These are phyloP conservation scores for Leishmania lainsoni DNA, from an alignment of 208 protist genomes.

Conservation along the genomic window DNA sequence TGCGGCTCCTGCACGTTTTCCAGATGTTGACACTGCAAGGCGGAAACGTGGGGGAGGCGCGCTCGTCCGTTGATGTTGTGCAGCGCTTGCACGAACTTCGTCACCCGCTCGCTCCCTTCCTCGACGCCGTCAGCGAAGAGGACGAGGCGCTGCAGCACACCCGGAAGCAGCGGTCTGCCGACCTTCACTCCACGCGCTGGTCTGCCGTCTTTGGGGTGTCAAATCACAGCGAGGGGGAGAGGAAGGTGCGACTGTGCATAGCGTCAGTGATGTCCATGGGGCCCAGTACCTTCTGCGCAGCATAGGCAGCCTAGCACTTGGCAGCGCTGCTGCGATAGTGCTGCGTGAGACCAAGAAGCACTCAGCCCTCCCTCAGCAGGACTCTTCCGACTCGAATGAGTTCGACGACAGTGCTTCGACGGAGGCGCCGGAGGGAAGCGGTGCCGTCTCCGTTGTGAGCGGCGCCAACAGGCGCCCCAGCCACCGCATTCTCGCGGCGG, in stretches of 20 bases:
- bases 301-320: constrained; percentile 38
- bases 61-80: constrained; percentile 20
- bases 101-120: constrained; percentile 22
- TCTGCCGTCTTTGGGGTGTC: constrained; percentile 11
- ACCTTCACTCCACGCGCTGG: constrained; percentile 29
- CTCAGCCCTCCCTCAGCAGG: constrained; percentile 7
- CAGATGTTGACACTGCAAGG: constrained; percentile 27
- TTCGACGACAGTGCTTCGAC: constrained; percentile 18
- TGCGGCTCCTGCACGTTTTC: constrained; percentile 52
- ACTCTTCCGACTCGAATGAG: constrained; percentile 18
- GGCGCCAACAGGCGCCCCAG: constrained; percentile 35
- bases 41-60: background rate
- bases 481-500: constrained; percentile 60
- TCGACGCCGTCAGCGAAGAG: constrained; percentile 24
- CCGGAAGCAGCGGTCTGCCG: background rate
- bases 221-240: background rate
- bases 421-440: background rate
- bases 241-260: constrained; percentile 31
- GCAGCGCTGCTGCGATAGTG: constrained; percentile 36
- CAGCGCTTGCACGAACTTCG: constrained; percentile 18
- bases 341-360: constrained; percentile 51
- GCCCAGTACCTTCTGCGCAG: constrained; percentile 43
- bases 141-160: background rate
- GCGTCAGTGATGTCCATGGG: constrained; percentile 18
- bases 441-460: background rate